Evolutionary conservation across 2,329 filamentous ascomycete genomes (phyloP), one percentile per base, ranked within the genome.

Genomic region (Chaetomium olivaceum): DNA sequence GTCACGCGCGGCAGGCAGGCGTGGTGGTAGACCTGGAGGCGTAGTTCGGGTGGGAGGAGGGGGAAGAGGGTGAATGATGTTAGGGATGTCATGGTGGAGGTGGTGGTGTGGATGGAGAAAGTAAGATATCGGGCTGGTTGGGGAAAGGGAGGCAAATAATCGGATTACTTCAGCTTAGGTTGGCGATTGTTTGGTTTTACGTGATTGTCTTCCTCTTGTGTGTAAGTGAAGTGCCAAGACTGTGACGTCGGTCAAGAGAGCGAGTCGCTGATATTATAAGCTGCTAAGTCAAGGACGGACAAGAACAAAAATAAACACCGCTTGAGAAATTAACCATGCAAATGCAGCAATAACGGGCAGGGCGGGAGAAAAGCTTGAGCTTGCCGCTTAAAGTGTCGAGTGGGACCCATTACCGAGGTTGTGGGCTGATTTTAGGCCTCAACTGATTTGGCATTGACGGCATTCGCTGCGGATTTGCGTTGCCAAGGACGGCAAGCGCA

Each of bases 11-110:
- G 71, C 46, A 75, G 73, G 65, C 76, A 78, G 67, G 72, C 74
- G n/a, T 75, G 69, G 58, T 73, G 72, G 79, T 79, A 81, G 71
- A 81, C 78, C 31, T 77, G 70, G 55, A 80, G 73, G 63, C 79
- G 76, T 52, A 81, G 72, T 72, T 81, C 79, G 27, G 75, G 62
- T 12, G 79, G 79, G 29, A 81, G 72, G 11, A 68, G 61, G 48
- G 73, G 61, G 71, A 81, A 80, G 60, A 75, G 67, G 46, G 68
- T 62, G 65, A 81, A 79, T 19, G 54, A 66, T 50, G 63, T 65
- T 36, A 68, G 46, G 67, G 43, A 21, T 8, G 39, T 29, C 39
- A 46, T 60, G 12, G 21, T 61, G 31, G 46, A 43, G 31, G 48
- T 33, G 6, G 48, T 51, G 46, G 21, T 21, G 11, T 14, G 6